Evolutionary conservation across 129 eudicot genomes (phyloP).

Genomic region (Escallonia herrerae): DNA sequence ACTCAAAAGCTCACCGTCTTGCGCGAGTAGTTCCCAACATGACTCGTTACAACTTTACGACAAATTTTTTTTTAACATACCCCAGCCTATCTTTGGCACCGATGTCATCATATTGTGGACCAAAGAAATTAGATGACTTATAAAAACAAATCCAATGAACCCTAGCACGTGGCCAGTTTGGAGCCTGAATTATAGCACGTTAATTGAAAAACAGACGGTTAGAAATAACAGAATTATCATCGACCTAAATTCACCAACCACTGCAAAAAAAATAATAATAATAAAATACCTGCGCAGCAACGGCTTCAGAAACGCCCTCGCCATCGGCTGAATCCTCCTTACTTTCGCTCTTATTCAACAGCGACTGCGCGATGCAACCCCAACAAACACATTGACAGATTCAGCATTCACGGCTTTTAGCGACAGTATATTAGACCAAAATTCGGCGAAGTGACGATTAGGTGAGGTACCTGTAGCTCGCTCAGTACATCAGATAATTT

Average conservation of each 20-base stretch:
- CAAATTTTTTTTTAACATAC: too few relatives aligned
- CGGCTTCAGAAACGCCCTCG: conserved; percentile 45
- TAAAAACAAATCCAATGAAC: too few relatives aligned
- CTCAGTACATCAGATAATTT: conserved; percentile 70
- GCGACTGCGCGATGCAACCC: conserved; percentile 26
- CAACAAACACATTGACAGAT: background rate
- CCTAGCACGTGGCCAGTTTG: too few relatives aligned
- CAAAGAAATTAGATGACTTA: too few relatives aligned
- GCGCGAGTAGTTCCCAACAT: too few relatives aligned
- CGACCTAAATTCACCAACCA: background rate
- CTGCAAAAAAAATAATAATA: background rate
- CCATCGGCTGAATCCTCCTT: conserved; percentile 43
- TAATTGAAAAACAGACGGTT: background rate
- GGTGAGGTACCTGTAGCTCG: conserved; percentile 61
- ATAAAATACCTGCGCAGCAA: conserved; percentile 60
- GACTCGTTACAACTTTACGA: too few relatives aligned
- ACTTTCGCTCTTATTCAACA: conserved; percentile 52
- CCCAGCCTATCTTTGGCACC: too few relatives aligned
- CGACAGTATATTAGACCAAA: background rate
- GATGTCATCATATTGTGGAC: too few relatives aligned
- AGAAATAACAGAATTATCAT: background rate
- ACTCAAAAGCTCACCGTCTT: too few relatives aligned
- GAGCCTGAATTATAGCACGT: too few relatives aligned
- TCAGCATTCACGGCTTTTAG: background rate
- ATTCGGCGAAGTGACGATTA: background rate